Conservation (phyloP, 345 rosid species). For the Salix udensis region DNA sequence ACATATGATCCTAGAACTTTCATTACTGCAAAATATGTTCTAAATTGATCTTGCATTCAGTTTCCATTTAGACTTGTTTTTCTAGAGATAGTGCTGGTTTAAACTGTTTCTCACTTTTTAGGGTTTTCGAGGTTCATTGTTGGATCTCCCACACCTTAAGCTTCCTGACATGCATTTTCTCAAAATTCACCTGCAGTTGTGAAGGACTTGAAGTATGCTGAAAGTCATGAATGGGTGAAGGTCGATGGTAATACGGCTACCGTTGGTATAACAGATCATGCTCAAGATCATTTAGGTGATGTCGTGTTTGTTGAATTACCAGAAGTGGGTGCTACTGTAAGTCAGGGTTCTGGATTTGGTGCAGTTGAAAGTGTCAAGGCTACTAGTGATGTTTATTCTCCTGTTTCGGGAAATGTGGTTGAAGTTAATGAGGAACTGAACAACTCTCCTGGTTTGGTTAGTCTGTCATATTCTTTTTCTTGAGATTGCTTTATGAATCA, state of each 20-base stretch:
- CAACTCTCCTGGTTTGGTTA: conserved; percentile 71
- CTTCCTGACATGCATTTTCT: neutral
- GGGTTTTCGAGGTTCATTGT: neutral
- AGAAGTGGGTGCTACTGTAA: conserved; percentile 59
- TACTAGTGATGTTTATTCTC: conserved; percentile 87
- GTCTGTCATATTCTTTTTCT: conserved; percentile 22
- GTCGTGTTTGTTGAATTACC: conserved; percentile 93
- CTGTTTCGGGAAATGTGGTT: conserved; percentile 79
- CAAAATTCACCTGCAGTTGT: conserved; percentile 41
- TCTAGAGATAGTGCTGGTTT: neutral
- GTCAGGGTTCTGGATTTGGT: conserved; percentile 75
- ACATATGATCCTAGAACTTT: neutral
- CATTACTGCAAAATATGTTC: neutral
- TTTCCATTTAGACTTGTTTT: neutral
- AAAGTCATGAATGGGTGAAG: conserved; percentile 92
- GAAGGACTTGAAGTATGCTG: conserved; percentile 83
- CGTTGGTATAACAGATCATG: conserved; percentile 92
- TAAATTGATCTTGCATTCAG: neutral
- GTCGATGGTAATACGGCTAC: conserved; percentile 70
- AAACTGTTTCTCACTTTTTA: neutral
- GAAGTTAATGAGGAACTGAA: conserved; percentile 66
- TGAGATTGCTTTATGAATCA: neutral
- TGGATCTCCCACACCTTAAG: neutral
- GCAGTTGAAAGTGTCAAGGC: conserved; percentile 99
- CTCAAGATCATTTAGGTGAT: conserved; percentile 95